phyloP scores from a whole-genome alignment of 495 filamentous ascomycete genomes.

The Aspergillus wentii region DNA sequence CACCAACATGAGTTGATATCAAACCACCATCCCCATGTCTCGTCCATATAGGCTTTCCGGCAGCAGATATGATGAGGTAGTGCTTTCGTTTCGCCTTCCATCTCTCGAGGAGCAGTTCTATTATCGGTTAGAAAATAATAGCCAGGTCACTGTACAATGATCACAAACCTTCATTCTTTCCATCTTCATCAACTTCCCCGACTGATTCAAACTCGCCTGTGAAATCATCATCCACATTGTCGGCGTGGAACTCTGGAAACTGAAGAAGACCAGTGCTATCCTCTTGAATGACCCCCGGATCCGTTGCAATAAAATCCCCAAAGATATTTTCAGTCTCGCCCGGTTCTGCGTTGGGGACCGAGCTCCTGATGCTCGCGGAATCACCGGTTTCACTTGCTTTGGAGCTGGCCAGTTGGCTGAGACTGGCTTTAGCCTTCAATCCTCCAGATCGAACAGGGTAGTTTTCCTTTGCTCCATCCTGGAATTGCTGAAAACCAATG shows the following conservation, averaged over 20 bases:
- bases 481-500: constrained; percentile 65
- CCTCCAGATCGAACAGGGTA: constrained; percentile 35
- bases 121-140: constrained; percentile 3
- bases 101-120: constrained; percentile 60
- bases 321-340: constrained; percentile 82
- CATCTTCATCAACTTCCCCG: constrained; percentile 55
- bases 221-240: constrained; percentile 57
- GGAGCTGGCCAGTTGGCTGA: constrained; percentile 42
- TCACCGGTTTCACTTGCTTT: constrained; percentile 66
- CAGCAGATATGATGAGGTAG: constrained; percentile 91
- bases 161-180: constrained; percentile 60
- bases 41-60: constrained; percentile 97
- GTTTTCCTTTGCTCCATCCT: constrained; percentile 59
- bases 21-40: constrained; percentile 85
- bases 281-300: constrained; percentile 12
- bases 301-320: constrained; percentile 52
- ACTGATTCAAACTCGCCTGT: constrained; percentile 74
- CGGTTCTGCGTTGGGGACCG: constrained; percentile 66
- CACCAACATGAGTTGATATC: constrained; percentile 89
- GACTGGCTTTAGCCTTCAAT: constrained; percentile 35
- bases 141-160: not conserved
- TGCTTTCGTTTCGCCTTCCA: constrained; percentile 94
- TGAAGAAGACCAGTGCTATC: constrained; percentile 32
- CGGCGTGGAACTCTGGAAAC: constrained; percentile 50
- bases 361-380: constrained; percentile 77